Percentiles rank a stretch among this genome's conserved stretches.
phyloP scores from a whole-genome alignment of 2,329 filamentous ascomycete genomes.

The Cytospora piceicola region DNA sequence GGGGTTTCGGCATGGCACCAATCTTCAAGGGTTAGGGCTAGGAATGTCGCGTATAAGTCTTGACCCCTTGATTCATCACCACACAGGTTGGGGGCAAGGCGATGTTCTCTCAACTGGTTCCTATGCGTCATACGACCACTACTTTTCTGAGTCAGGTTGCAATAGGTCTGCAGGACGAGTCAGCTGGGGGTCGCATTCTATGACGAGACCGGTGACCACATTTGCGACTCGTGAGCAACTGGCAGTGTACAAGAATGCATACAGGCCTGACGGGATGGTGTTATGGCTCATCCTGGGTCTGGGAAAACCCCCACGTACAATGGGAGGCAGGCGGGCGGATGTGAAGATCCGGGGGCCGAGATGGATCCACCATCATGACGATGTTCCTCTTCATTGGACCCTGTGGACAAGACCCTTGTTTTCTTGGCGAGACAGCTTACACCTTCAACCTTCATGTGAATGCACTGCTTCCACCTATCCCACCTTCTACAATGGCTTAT shows the following conservation, averaged over 20 bases:
- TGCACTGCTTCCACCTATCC: neutral
- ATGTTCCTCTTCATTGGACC: neutral
- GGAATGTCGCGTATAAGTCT: no score
- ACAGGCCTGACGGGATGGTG: slow-evolving; percentile 4
- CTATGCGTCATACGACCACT: slow-evolving; percentile 13
- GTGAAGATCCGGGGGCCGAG: neutral
- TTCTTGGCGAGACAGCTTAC: neutral
- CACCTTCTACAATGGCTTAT: slow-evolving; percentile 19
- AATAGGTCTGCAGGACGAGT: slow-evolving; percentile 19
- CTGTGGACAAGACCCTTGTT: neutral
- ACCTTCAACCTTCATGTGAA: neutral
- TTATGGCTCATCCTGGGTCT: slow-evolving; percentile 15
- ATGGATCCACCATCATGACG: neutral
- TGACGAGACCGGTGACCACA: slow-evolving; percentile 15
- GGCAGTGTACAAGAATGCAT: neutral
- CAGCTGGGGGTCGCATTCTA: slow-evolving; percentile 19
- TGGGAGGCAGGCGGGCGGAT: neutral
- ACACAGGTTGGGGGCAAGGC: slow-evolving; percentile 26
- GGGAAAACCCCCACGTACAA: neutral
- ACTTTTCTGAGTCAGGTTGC: neutral
- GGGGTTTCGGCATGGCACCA: no score
- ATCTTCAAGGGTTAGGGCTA: no score
- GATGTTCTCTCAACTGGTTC: neutral
- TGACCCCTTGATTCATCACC: no score
- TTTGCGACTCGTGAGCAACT: slow-evolving; percentile 19